phyloP scores from a whole-genome alignment of 78 protist species.

The slime mould (Dictyostelium discoideum) region DNA sequence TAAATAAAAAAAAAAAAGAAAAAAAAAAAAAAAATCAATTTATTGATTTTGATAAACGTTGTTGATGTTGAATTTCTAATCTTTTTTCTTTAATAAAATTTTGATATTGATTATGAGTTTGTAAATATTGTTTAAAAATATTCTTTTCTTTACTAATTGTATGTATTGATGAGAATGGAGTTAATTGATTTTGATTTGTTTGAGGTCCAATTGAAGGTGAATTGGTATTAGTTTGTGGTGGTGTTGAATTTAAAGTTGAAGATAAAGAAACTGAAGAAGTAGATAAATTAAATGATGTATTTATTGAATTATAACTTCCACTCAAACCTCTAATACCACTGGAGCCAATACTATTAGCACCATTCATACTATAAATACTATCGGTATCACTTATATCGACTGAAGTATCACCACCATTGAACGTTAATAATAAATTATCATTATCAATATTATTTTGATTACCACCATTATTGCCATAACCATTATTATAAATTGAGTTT shows the following conservation, averaged over 20 bases:
- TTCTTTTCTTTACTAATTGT: conserved; percentile 11
- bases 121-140: not conserved
- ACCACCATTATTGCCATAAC: not conserved
- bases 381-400: not conserved
- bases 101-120: conserved; percentile 9
- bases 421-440: not conserved
- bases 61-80: not conserved
- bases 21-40: not conserved
- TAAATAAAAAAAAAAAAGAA: not conserved
- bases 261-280: not conserved
- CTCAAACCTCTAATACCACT: not conserved
- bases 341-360: not conserved
- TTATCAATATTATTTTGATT: not conserved
- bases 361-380: not conserved
- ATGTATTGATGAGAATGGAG: not conserved
- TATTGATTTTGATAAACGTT: not conserved
- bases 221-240: not conserved
- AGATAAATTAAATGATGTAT: not conserved
- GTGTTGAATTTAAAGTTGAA: not conserved
- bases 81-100: not conserved
- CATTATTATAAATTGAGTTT: not conserved
- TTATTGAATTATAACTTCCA: not conserved
- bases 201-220: not conserved
- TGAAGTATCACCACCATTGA: not conserved
- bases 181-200: not conserved